These are phyloP conservation scores for Bullera alba DNA, from an alignment of 768 basidiomycete species.

Conservation along the genomic window DNA sequence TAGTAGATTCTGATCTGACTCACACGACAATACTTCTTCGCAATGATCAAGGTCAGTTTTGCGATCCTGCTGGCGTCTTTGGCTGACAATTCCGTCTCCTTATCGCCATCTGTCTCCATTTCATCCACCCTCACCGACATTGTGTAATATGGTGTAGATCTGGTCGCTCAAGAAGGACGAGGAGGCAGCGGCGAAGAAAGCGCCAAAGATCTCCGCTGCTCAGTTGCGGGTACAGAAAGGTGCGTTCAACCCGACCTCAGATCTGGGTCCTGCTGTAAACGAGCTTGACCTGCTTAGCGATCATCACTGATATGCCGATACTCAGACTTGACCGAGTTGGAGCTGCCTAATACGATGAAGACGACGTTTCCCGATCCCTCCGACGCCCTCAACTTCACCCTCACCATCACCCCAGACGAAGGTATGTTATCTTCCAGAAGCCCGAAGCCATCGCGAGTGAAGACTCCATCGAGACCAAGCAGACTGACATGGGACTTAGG, in stretches of 20 bases:
- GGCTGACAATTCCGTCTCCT: too few relatives aligned
- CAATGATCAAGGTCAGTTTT: conserved; percentile 39
- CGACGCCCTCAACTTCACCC: conserved; percentile 91
- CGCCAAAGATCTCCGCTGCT: conserved; percentile 95
- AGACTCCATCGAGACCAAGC: neutral
- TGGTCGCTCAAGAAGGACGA: conserved; percentile 99
- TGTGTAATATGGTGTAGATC: conserved; percentile 74
- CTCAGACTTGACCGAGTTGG: conserved; percentile 89
- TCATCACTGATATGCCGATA: neutral
- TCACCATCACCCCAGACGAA: conserved; percentile 95
- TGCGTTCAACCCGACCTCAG: too few relatives aligned
- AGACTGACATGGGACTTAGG: conserved; percentile 51
- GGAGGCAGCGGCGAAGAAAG: conserved; percentile 93
- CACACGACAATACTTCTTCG: neutral
- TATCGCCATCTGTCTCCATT: neutral
- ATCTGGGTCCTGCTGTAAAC: too few relatives aligned
- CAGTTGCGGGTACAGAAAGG: conserved; percentile 99
- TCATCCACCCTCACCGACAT: neutral
- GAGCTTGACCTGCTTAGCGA: neutral
- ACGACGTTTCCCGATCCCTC: conserved; percentile 84
- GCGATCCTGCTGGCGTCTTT: neutral
- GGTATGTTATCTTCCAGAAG: conserved; percentile 50
- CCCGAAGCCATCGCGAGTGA: neutral
- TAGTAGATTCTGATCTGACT: too few relatives aligned
- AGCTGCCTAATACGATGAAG: conserved; percentile 92